Evolutionary conservation across 1,284 basidiomycete species (phyloP), one percentile per base, ranked within the genome.

Genomic region (Ustilago nuda): DNA sequence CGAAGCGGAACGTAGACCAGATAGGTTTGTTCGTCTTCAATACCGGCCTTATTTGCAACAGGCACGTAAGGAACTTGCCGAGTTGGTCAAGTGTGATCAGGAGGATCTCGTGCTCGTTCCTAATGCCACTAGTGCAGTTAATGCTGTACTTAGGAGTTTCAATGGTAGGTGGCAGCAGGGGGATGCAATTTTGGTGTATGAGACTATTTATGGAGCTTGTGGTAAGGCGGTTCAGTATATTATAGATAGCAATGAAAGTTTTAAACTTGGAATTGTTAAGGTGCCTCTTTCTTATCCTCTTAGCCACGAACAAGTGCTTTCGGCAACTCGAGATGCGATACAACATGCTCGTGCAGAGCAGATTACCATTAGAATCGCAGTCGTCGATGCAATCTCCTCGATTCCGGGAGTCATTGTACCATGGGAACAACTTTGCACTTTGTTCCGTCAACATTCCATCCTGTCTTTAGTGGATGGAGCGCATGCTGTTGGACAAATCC

Each of bases 331-430:
- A 46, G 36, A 52, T 1, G 61, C 66, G 8, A 76, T 81, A 27
- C 1, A 30, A 15, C 57, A 61, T 0, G 78, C 70, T 2, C 43
- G 60, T 13, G 13, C 37, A 0, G 45, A 63, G 9, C 71, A 83
- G 8, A 94, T 94, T 88, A 94, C 94, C 81, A 93, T 91, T 8
- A 88, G 95, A 92, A 53, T 95, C 23, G 91, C 91, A 0, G 84
- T 95, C 8, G 89, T 96, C 19, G 94, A 96, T 84, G 87, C 89
- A 19, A 92, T 96, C 71, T 87, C 88, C 1, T 90, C 92, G 1
- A 88, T 88, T 46, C 94, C 94, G 0, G 94, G 92, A 0, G 89
- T 90, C 4, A 82, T 88, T 0, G 87, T 94, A 36, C 94, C 94
- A 0, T 96, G 94, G 94, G 88, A 92, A 82, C 89, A 91, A 70